Evolutionary conservation across 257 asterid species (phyloP).

Genomic region (Plantago elongata): DNA sequence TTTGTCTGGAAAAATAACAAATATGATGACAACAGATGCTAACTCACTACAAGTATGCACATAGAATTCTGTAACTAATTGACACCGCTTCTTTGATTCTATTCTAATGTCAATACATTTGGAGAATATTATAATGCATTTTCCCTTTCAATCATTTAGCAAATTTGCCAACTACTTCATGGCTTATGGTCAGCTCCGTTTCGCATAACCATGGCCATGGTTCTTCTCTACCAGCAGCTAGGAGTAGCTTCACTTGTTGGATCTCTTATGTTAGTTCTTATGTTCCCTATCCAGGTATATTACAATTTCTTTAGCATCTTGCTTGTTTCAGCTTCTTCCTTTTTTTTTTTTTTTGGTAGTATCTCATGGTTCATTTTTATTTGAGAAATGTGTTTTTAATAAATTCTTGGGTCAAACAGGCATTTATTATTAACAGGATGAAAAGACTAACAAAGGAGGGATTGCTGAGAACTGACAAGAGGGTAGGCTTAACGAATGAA

Average conservation of each 20-base stretch:
- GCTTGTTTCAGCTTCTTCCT: slow-evolving; percentile 3
- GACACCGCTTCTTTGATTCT: background rate
- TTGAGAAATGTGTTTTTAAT: background rate
- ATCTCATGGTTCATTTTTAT: slow-evolving; percentile 8
- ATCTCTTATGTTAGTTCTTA: slow-evolving; percentile 57
- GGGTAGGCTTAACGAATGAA: slow-evolving; percentile 84
- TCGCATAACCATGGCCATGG: slow-evolving; percentile 72
- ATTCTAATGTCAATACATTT: background rate
- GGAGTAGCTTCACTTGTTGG: slow-evolving; percentile 93
- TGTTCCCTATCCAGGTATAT: slow-evolving; percentile 82
- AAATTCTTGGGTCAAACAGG: slow-evolving; percentile 37
- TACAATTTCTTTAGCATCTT: slow-evolving; percentile 8
- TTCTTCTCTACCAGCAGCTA: slow-evolving; percentile 86
- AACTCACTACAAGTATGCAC: slow-evolving; percentile 73
- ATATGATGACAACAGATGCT: slow-evolving; percentile 65
- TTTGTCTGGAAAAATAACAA: slow-evolving; percentile 43
- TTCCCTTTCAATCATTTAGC: slow-evolving; percentile 38
- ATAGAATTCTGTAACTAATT: slow-evolving; percentile 13
- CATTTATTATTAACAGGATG: slow-evolving; percentile 69
- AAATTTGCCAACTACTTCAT: slow-evolving; percentile 87
- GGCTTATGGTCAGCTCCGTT: slow-evolving; percentile 89
- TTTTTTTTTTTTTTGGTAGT: background rate
- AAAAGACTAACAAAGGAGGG: slow-evolving; percentile 66
- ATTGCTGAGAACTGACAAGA: slow-evolving; percentile 69
- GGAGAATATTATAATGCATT: background rate